Evolutionary conservation across 352 stramenopile genomes (phyloP).

Genomic region (Pythium pyrilobum): DNA sequence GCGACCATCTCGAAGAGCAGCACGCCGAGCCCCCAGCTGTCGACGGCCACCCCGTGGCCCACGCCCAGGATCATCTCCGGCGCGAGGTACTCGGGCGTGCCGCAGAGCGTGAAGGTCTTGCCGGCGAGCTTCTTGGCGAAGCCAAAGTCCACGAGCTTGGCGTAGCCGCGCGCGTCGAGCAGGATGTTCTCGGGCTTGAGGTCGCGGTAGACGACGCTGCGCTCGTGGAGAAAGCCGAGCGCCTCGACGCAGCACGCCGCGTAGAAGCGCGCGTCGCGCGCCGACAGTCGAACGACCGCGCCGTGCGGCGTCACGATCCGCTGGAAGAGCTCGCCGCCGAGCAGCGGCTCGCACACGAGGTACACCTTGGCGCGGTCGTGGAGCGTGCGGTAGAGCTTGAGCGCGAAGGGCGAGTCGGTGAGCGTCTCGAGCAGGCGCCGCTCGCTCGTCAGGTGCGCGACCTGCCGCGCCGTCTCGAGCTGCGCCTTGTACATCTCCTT

Average conservation of each 20-base stretch:
- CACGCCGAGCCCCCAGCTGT: conserved; percentile 51
- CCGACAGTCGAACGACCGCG: conserved; percentile 75
- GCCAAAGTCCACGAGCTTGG: conserved; percentile 92
- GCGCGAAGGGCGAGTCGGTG: conserved; percentile 87
- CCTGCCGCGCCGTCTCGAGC: conserved; percentile 77
- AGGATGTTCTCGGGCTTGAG: conserved; percentile 87
- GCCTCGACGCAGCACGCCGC: conserved; percentile 78
- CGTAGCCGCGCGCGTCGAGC: conserved; percentile 78
- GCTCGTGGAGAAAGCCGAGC: conserved; percentile 83
- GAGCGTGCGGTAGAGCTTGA: conserved; percentile 88
- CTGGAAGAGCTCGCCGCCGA: conserved; percentile 92
- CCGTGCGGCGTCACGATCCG: conserved; percentile 59
- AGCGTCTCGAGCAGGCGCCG: conserved; percentile 75
- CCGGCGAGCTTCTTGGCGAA: conserved; percentile 85
- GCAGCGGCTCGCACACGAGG: conserved; percentile 91
- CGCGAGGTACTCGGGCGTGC: conserved; percentile 53
- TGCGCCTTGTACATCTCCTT: conserved; percentile 72
- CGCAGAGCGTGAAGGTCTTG: conserved; percentile 36
- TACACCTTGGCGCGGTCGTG: conserved; percentile 89
- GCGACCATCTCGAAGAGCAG: conserved; percentile 54
- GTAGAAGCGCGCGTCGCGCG: conserved; percentile 86
- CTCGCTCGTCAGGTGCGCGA: conserved; percentile 87
- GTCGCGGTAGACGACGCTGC: conserved; percentile 83
- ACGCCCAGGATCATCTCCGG: conserved; percentile 39
- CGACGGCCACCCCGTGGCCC: conserved; percentile 37